Evolutionary conservation across 306 rosid genomes (phyloP).

Genomic region (Malus asiatica): DNA sequence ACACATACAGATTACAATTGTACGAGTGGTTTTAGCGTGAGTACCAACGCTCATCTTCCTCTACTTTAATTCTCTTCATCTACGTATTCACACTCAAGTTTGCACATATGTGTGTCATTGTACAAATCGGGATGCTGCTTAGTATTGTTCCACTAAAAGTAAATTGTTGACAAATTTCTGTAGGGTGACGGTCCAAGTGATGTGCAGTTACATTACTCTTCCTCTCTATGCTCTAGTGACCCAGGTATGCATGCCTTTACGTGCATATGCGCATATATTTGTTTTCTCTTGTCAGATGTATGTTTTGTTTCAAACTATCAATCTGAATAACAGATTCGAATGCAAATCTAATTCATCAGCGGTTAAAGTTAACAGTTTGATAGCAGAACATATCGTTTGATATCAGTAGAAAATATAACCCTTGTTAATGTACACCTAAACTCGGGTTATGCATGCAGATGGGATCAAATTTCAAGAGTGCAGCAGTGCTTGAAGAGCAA

Average conservation of each 20-base stretch:
- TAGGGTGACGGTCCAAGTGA: conserved; percentile 52
- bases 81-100: not conserved
- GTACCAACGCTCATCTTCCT: conserved; percentile 9
- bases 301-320: not conserved
- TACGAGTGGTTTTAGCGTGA: conserved; percentile 45
- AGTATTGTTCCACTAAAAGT: not conserved
- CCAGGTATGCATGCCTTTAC: conserved; percentile 28
- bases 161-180: not conserved
- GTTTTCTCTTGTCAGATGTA: not conserved
- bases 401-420: not conserved
- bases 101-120: not conserved
- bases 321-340: not conserved
- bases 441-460: conserved; percentile 26
- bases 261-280: not conserved
- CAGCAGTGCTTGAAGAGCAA: conserved; percentile 36
- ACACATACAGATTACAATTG: conserved; percentile 13
- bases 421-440: not conserved
- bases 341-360: not conserved
- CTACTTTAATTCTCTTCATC: not conserved
- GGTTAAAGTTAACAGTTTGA: not conserved
- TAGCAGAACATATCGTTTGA: not conserved
- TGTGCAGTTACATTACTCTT: conserved; percentile 55
- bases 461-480: conserved; percentile 48
- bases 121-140: not conserved
- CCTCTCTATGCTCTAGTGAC: conserved; percentile 66